Base-by-base conservation (phyloP, 305 asterid genomes). In the Solanum hybrid region DNA sequence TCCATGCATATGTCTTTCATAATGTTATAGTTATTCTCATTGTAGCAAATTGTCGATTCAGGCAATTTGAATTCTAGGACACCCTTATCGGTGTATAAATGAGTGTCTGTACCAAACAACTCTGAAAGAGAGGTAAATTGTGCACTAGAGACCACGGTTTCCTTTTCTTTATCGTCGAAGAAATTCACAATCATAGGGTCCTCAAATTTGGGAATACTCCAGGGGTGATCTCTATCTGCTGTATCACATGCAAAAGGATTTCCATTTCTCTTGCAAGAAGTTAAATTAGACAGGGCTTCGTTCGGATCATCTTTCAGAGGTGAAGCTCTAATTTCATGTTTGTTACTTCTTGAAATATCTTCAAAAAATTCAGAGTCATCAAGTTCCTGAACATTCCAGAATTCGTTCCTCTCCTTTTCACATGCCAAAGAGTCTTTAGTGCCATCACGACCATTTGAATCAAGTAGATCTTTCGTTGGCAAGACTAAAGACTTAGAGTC, bases 1-100 rank as follows among this genome's bases (percentile, higher is more conserved):
- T 91, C 92, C 69, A 93, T 86, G 37, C 92, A 87, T 87, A 93
- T 91, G 89, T 91, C 94, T 89, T 88, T 93, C 45, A 90, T 88
- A 82, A 77, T 45, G 64, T 89, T 87, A 82, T 37, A 89, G 85
- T 87, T 36, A 45, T 51, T 90, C 71, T 90, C 90, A 13, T 73
- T 86, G 88, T 88, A 91, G 91, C 93, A 90, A 84, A 93, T 90
- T 40, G 81, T 69, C 37, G 78, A 88, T 87, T 90, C 91, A 26
- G 94, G 91, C 88, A 93, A 81, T 66, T 92, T 91, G 86, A 86
- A 88, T 12, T 90, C 93, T 37, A 66, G 24, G n/a, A 90, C 93
- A 91, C 45, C 80, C 86, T 91, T 89, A 86, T 91, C 90, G 10
- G 88, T 29, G 37, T 66, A 89, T 84, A 64, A 34, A 12, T 34